Evolutionary conservation across 116 monocot species (phyloP), one percentile per base, ranked within the genome.

Genomic region (Trichopus zeylanicus): DNA sequence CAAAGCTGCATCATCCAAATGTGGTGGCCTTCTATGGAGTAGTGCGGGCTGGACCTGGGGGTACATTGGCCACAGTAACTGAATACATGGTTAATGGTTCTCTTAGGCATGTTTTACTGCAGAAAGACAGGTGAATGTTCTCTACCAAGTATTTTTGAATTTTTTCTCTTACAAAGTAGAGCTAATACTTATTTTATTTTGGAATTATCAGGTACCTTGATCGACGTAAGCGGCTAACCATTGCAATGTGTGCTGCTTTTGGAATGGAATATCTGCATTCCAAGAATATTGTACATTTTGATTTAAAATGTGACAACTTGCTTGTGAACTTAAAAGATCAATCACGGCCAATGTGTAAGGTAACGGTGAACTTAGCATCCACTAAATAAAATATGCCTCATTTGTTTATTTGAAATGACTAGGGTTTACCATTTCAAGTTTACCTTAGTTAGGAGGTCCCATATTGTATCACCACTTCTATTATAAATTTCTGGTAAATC

Each of bases 11-110:
- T 37, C 95, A 95, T 77, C 95, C 95, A 56, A 95, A 95, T 79
- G 95, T 95, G 64, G 86, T 95, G 60, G 95, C 95, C 32, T 95
- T 95, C 61, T 95, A 95, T 68, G 95, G 95, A 35, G 87, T 95
- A 31, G 95, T 95, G 35, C 56, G 72, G 73, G 84, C 89, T 74
- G 95, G 89, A 33, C 87, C 87, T 13, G 95, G 86, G 16, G 81
- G 71, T 35, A 95, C 95, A 34, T 62, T 95, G 39, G 95, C 95
- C 26, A 95, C 95, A 31, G 90, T 95, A 11, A 79, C 95, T 21
- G 95, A 95, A 60, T 95, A 73, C 65, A 95, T 95, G 95, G 95
- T 95, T 47, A 87, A 95, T 78, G 95, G 95, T 33, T 95, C 95
- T 65, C 83, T 95, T 42, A 74, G 90, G 63, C 83, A 90, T 67